These are phyloP conservation scores for Hyaloscypha bicolor DNA, from an alignment of 495 filamentous ascomycete species.

Conservation along the genomic window DNA sequence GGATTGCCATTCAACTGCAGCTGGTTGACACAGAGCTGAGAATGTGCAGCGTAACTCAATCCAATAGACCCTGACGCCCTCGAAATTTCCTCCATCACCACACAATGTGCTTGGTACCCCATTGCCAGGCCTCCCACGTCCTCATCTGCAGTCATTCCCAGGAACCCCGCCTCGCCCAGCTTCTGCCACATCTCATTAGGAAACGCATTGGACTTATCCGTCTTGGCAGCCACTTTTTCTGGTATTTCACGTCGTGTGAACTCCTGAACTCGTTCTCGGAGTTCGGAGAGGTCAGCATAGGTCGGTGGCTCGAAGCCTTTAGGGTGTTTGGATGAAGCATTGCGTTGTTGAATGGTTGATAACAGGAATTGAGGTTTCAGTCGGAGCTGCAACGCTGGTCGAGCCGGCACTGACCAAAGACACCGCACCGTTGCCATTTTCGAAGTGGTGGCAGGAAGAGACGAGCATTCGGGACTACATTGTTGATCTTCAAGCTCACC, in stretches of 20 bases:
- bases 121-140: conserved; percentile 87
- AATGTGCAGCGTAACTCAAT: conserved; percentile 91
- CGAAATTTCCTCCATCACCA: conserved; percentile 89
- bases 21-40: conserved; percentile 96
- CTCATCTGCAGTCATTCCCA: conserved; percentile 94
- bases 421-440: conserved; percentile 26
- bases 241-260: conserved; percentile 87
- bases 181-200: conserved; percentile 92
- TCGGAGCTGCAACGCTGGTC: conserved; percentile 21
- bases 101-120: conserved; percentile 96
- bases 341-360: conserved; percentile 39
- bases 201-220: conserved; percentile 87
- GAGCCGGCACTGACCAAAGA: conserved; percentile 26
- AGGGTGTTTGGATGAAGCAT: conserved; percentile 81
- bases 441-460: conserved; percentile 1
- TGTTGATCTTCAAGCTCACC: conserved; percentile 10
- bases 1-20: conserved; percentile 83
- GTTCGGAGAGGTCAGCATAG: conserved; percentile 73
- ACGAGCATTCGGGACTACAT: conserved; percentile 11
- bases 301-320: conserved; percentile 78
- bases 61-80: conserved; percentile 77
- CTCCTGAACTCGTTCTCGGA: conserved; percentile 89
- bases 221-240: conserved; percentile 76
- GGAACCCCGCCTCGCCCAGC: conserved; percentile 85
- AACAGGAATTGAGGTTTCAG: conserved; percentile 20